These are phyloP conservation scores for Pseudotsuga menziesii DNA, from an alignment of 75 land plant species.

Conservation along the genomic window DNA sequence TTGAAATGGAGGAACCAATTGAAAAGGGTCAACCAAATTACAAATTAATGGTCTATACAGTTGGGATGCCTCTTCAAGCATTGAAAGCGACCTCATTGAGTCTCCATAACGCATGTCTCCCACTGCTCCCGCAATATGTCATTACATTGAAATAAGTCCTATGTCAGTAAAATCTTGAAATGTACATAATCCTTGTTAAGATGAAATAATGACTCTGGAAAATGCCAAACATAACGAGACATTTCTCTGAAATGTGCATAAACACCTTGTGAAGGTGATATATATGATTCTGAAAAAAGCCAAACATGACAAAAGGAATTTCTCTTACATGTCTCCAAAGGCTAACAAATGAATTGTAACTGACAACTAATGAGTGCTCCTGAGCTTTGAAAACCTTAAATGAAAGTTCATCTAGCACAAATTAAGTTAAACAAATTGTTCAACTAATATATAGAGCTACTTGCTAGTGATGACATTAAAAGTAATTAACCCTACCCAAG, in stretches of 20 bases:
- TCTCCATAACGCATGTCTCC: slow-evolving; percentile 80
- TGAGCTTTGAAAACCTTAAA: slow-evolving; percentile 67
- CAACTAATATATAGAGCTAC: neutral
- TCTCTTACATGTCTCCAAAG: slow-evolving; percentile 89
- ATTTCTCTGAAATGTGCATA: neutral
- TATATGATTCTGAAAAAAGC: neutral
- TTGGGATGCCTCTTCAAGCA: slow-evolving; percentile 66
- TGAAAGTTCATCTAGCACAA: slow-evolving; percentile 46
- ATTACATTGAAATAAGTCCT: neutral
- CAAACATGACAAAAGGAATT: neutral
- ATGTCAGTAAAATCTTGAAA: neutral
- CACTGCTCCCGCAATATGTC: slow-evolving; percentile 69
- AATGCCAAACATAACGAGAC: neutral
- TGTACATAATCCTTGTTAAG: neutral
- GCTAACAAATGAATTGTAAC: slow-evolving; percentile 73
- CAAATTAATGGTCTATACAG: slow-evolving; percentile 30
- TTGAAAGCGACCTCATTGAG: slow-evolving; percentile 57
- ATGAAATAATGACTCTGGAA: too few relatives aligned
- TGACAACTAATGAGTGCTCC: slow-evolving; percentile 63
- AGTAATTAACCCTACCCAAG: neutral
- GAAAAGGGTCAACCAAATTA: neutral
- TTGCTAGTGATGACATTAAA: neutral
- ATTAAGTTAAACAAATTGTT: slow-evolving; percentile 18
- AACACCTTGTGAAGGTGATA: neutral
- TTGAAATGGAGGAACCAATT: neutral